phyloP scores from a whole-genome alignment of 257 asterid genomes.

The Solanum pinnatisectum region DNA sequence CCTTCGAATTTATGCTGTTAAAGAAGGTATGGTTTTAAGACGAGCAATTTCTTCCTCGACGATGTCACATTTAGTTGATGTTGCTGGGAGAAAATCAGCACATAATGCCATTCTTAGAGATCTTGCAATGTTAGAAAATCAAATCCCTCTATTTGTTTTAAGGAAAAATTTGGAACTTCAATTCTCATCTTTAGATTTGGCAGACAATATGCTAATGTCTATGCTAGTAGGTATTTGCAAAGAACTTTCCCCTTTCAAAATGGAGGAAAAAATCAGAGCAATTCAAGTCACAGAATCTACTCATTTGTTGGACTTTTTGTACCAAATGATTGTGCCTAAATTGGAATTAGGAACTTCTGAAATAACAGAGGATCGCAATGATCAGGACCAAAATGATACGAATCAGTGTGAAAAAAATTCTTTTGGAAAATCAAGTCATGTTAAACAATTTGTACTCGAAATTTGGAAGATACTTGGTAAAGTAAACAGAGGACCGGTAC shows the following conservation, averaged over 20 bases:
- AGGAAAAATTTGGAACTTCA: conserved; percentile 32
- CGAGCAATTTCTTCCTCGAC: conserved; percentile 12
- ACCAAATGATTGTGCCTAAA: conserved; percentile 32
- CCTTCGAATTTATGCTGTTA: conserved; percentile 26
- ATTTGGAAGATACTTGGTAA: conserved; percentile 14
- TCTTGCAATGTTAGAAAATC: conserved; percentile 51
- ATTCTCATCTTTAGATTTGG: conserved; percentile 14
- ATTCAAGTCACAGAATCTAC: conserved; percentile 7
- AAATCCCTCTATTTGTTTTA: conserved; percentile 44
- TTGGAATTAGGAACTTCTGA: background rate
- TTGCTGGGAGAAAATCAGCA: conserved; percentile 26
- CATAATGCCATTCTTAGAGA: conserved; percentile 45
- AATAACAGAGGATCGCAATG: background rate
- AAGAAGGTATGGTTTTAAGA: conserved; percentile 9
- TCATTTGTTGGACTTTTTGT: conserved; percentile 43
- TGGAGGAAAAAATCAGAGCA: background rate
- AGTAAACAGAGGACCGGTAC: conserved; percentile 9
- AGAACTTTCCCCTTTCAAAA: conserved; percentile 40
- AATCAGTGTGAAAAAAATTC: background rate
- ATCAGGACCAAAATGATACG: background rate
- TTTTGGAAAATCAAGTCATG: background rate
- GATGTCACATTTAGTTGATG: conserved; percentile 29
- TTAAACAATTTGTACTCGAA: background rate
- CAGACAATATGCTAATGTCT: conserved; percentile 17
- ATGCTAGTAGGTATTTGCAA: conserved; percentile 21